These are phyloP conservation scores for Cladosporium sp. DNA, from an alignment of 2,329 filamentous ascomycete species.

Conservation along the genomic window DNA sequence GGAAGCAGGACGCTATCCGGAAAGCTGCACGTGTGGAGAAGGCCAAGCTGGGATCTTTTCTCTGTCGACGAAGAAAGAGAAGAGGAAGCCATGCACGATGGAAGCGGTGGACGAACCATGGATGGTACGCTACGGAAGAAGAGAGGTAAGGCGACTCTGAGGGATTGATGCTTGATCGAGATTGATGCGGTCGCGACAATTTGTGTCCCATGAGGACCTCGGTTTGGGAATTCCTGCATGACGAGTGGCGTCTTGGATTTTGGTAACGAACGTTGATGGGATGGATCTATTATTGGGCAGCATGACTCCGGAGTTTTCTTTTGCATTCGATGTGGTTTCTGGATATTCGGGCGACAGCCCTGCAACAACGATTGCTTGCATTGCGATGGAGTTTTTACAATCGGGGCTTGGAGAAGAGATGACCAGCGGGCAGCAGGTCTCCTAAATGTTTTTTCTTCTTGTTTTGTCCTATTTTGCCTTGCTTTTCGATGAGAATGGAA, in stretches of 20 bases:
- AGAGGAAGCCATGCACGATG: constrained; percentile 23
- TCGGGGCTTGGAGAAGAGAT: neutral
- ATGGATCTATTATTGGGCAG: neutral
- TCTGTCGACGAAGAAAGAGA: constrained; percentile 30
- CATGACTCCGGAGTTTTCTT: constrained; percentile 5
- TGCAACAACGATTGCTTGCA: neutral
- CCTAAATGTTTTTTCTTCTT: neutral
- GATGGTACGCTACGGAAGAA: constrained; percentile 9
- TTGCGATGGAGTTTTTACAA: neutral
- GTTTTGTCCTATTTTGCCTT: neutral
- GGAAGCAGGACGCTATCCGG: constrained; percentile 32
- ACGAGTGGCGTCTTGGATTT: neutral
- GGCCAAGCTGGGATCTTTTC: constrained; percentile 33
- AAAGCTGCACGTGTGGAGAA: constrained; percentile 33
- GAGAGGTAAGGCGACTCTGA: neutral
- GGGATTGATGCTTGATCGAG: neutral
- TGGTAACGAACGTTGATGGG: neutral
- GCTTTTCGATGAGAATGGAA: neutral
- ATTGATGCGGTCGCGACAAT: neutral
- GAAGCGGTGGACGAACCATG: neutral
- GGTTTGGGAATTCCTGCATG: neutral
- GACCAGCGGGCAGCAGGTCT: constrained; percentile 4
- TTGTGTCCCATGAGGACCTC: neutral
- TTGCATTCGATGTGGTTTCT: neutral
- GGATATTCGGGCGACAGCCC: neutral